These are phyloP conservation scores for Euphorbia lathyris DNA, from an alignment of 345 rosid species.

Conservation along the genomic window DNA sequence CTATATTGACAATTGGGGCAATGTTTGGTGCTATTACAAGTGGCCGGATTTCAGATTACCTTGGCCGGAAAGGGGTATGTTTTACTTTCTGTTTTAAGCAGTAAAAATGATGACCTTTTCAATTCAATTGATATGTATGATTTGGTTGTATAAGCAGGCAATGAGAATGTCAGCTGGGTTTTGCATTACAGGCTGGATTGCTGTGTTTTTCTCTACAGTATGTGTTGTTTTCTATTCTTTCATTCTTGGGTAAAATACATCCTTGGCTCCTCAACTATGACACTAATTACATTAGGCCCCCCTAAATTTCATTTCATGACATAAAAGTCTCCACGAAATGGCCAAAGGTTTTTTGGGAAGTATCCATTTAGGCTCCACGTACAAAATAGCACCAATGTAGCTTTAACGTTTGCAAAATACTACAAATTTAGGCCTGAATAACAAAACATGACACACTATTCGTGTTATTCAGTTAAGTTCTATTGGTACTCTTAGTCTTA, in stretches of 20 bases:
- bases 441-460: no score
- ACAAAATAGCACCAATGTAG: no score
- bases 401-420: no score
- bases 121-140: background rate
- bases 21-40: constrained; percentile 91
- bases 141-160: constrained; percentile 43
- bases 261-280: no score
- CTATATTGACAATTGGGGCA: constrained; percentile 91
- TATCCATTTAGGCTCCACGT: no score
- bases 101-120: background rate
- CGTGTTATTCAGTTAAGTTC: no score
- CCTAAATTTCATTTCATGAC: no score
- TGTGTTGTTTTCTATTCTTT: background rate
- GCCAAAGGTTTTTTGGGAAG: no score
- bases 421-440: no score
- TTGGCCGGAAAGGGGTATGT: constrained; percentile 86
- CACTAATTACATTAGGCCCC: no score
- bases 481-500: no score
- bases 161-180: constrained; percentile 75
- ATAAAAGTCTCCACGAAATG: no score
- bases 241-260: background rate
- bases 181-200: constrained; percentile 83
- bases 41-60: constrained; percentile 65
- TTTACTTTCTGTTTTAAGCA: background rate
- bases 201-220: constrained; percentile 68